A percentile compares a stretch with the other conserved stretches of the same genome.
Evolutionary conservation across 176 grass and related monocot species (phyloP).

Genomic region (Aechmea fasciata): DNA sequence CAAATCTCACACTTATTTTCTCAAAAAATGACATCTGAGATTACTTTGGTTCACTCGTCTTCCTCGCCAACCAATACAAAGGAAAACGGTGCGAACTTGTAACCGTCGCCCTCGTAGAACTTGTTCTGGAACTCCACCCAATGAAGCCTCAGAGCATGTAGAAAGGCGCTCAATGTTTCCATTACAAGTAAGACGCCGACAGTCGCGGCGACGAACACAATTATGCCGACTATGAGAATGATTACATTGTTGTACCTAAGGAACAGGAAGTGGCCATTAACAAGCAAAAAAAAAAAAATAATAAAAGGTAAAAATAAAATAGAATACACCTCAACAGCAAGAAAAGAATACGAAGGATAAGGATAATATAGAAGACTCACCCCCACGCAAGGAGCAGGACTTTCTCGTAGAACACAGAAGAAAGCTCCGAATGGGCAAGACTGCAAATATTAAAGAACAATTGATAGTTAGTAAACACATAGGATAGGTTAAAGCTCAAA

Average conservation of each 20-base stretch:
- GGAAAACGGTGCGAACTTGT: conserved; percentile 87
- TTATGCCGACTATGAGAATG: conserved; percentile 34
- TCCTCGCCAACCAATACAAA: conserved; percentile 50
- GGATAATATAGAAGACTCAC: conserved; percentile 30
- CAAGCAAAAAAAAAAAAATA: background rate
- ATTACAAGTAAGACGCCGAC: conserved; percentile 91
- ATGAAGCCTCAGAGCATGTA: conserved; percentile 95
- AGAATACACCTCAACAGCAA: background rate
- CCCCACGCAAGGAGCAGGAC: conserved; percentile 61
- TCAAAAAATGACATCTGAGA: too few species aligned
- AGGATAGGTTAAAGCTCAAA: background rate
- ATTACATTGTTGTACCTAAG: conserved; percentile 55
- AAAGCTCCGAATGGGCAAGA: conserved; percentile 91
- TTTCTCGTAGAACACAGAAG: conserved; percentile 87
- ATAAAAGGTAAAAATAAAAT: background rate
- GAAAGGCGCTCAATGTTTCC: conserved; percentile 91
- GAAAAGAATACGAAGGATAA: background rate
- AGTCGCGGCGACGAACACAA: conserved; percentile 60
- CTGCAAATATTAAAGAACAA: conserved; percentile 30
- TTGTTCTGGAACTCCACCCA: conserved; percentile 99
- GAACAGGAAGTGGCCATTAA: conserved; percentile 10
- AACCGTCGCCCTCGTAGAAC: conserved; percentile 96
- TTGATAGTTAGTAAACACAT: conserved; percentile 12
- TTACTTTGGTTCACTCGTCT: conserved; percentile 38
- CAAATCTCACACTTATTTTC: too few species aligned